Percentiles rank a stretch among this genome's conserved stretches.
These are phyloP conservation scores for Saccharomyces paradoxus DNA, from an alignment of 805 yeast genomes.

Conservation along the genomic window DNA sequence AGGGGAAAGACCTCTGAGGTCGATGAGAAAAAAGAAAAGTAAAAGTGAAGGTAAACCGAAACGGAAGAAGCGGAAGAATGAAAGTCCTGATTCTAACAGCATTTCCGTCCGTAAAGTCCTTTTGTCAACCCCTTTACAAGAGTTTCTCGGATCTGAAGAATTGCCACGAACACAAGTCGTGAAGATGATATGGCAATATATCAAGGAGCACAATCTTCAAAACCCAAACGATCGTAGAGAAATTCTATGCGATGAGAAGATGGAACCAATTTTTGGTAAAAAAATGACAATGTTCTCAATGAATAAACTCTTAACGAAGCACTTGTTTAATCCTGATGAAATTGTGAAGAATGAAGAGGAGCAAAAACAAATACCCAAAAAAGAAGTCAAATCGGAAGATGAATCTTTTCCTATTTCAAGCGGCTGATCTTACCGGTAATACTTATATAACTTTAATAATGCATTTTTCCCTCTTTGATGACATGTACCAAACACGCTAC, in stretches of 20 bases:
- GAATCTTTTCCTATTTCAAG: neutral
- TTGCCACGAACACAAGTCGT: conserved; percentile 65
- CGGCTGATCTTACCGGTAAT: neutral
- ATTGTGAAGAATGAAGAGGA: conserved; percentile 2
- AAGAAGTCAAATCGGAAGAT: neutral
- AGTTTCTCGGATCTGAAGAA: conserved; percentile 38
- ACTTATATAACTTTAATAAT: neutral
- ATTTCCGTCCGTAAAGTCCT: conserved; percentile 35
- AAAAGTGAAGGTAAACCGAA: conserved; percentile 4
- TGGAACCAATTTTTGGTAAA: conserved; percentile 53
- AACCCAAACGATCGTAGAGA: conserved; percentile 59
- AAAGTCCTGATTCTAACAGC: conserved; percentile 26
- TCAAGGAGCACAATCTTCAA: conserved; percentile 54
- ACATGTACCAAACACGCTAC: neutral
- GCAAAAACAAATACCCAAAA: neutral
- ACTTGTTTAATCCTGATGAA: conserved; percentile 36
- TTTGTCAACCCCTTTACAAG: conserved; percentile 45
- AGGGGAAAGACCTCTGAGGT: conserved; percentile 5
- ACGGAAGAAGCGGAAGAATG: conserved; percentile 1
- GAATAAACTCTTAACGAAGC: conserved; percentile 46
- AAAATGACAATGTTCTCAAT: conserved; percentile 50
- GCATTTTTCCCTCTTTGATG: neutral
- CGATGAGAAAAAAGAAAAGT: conserved; percentile 8
- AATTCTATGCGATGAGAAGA: conserved; percentile 52
- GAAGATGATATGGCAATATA: conserved; percentile 61